Evolutionary conservation across 1,284 basidiomycete genomes (phyloP).

Genomic region (Malassezia sympodialis): DNA sequence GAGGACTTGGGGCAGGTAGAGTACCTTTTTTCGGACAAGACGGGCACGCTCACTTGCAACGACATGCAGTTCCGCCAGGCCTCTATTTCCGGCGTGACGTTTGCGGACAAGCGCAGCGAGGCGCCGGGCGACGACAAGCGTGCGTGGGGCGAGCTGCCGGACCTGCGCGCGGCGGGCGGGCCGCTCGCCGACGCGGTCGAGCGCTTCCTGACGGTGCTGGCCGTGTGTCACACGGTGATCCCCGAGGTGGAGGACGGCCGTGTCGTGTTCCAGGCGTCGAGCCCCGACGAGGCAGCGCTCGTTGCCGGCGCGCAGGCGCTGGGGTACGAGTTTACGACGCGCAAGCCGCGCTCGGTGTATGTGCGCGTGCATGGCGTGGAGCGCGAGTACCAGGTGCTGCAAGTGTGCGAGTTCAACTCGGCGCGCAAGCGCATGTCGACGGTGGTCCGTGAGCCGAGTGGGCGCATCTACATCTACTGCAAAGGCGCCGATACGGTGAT

Average conservation of each 20-base stretch:
- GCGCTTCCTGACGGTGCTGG: slow-evolving; percentile 81
- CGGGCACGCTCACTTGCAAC: slow-evolving; percentile 89
- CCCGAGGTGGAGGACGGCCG: slow-evolving; percentile 64
- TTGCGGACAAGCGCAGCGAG: slow-evolving; percentile 62
- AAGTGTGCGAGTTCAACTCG: slow-evolving; percentile 98
- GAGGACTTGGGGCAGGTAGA: slow-evolving; percentile 98
- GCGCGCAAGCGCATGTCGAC: slow-evolving; percentile 97
- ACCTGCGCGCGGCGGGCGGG: slow-evolving; percentile 50
- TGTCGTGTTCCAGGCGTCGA: slow-evolving; percentile 79
- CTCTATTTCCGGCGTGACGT: slow-evolving; percentile 75
- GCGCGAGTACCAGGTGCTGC: slow-evolving; percentile 80
- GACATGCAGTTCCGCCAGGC: slow-evolving; percentile 95
- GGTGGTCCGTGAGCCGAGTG: slow-evolving; percentile 73
- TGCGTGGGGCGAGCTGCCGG: slow-evolving; percentile 61
- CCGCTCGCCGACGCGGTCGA: slow-evolving; percentile 56
- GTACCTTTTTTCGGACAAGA: slow-evolving; percentile 98
- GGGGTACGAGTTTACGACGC: slow-evolving; percentile 84
- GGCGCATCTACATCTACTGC: slow-evolving; percentile 85
- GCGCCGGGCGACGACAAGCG: slow-evolving; percentile 25
- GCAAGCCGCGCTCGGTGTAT: slow-evolving; percentile 90
- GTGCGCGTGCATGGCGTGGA: slow-evolving; percentile 65
- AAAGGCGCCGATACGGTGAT: slow-evolving; percentile 97
- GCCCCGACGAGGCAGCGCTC: slow-evolving; percentile 93
- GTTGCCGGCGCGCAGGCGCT: slow-evolving; percentile 86
- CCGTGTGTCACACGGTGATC: slow-evolving; percentile 96